A percentile compares a stretch with the other conserved stretches of the same genome.
Evolutionary conservation across 768 basidiomycete genomes (phyloP).

Genomic region (Lactarius sanguifluus): DNA sequence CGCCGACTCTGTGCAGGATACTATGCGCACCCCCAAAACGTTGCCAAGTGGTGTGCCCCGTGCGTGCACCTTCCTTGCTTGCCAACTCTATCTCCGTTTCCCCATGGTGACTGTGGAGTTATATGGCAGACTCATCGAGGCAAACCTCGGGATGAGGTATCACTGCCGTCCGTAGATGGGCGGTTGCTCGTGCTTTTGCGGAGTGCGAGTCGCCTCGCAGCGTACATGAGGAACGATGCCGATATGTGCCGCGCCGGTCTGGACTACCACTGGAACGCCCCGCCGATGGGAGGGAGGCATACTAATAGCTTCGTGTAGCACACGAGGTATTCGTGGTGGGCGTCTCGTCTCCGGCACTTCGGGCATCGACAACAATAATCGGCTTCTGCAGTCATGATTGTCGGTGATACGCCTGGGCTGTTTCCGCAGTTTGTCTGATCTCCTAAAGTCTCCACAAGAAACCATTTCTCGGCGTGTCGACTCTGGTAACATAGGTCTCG

Average conservation of each 20-base stretch:
- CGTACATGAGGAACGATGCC: background rate
- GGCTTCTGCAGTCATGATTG: background rate
- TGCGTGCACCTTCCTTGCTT: background rate
- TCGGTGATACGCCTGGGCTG: background rate
- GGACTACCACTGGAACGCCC: background rate
- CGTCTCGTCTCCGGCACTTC: background rate
- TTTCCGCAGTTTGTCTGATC: background rate
- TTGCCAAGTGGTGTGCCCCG: background rate
- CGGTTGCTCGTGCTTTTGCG: too few relatives aligned
- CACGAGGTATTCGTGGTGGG: background rate
- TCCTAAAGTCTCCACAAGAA: background rate
- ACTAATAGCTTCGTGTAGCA: background rate
- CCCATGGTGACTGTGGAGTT: background rate
- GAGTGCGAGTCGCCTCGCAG: too few relatives aligned
- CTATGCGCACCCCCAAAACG: constrained; percentile 14
- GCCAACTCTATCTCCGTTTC: background rate
- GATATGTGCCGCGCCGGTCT: background rate
- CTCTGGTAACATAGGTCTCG: background rate
- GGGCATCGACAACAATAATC: background rate
- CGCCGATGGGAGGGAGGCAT: background rate
- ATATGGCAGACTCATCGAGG: background rate
- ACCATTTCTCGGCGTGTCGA: background rate
- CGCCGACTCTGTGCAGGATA: background rate
- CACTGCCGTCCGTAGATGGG: too few relatives aligned
- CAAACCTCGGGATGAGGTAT: background rate